A percentile compares a stretch with the other conserved stretches of the same genome.
Conservation (phyloP, 352 stramenopile species). For the Stephanocyclus meneghinianus region DNA sequence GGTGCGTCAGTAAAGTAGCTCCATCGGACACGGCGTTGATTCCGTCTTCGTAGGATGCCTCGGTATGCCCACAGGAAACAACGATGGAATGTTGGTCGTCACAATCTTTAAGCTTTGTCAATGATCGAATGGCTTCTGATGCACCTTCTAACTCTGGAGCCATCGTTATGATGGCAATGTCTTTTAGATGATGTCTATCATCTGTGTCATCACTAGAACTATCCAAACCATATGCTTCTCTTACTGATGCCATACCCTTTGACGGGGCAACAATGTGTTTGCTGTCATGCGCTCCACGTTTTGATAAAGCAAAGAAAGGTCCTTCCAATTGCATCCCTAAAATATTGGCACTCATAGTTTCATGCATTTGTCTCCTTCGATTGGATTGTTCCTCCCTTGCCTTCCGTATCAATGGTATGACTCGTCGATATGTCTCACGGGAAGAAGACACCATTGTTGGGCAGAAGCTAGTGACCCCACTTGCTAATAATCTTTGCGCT, state of each 20-base stretch:
- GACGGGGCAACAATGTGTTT: slow-evolving; percentile 70
- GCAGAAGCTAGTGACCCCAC: slow-evolving; percentile 86
- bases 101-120: slow-evolving; percentile 34
- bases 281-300: slow-evolving; percentile 86
- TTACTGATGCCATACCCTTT: slow-evolving; percentile 68
- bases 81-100: slow-evolving; percentile 22
- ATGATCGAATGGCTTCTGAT: slow-evolving; percentile 67
- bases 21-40: slow-evolving; percentile 81
- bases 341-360: slow-evolving; percentile 73
- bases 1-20: slow-evolving; percentile 87
- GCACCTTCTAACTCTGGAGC: slow-evolving; percentile 86
- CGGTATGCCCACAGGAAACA: slow-evolving; percentile 76
- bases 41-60: slow-evolving; percentile 82
- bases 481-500: slow-evolving; percentile 32
- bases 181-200: slow-evolving; percentile 82
- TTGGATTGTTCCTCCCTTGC: slow-evolving; percentile 46
- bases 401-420: slow-evolving; percentile 66
- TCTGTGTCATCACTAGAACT: not conserved
- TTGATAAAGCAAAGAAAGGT: slow-evolving; percentile 86
- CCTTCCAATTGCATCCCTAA: slow-evolving; percentile 88
- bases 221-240: slow-evolving; percentile 39
- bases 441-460: slow-evolving; percentile 88
- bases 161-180: slow-evolving; percentile 86
- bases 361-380: slow-evolving; percentile 44
- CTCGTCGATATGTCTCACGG: slow-evolving; percentile 73